phyloP scores from a whole-genome alignment of 805 yeast species.

The Candida pseudoglaebosa region DNA sequence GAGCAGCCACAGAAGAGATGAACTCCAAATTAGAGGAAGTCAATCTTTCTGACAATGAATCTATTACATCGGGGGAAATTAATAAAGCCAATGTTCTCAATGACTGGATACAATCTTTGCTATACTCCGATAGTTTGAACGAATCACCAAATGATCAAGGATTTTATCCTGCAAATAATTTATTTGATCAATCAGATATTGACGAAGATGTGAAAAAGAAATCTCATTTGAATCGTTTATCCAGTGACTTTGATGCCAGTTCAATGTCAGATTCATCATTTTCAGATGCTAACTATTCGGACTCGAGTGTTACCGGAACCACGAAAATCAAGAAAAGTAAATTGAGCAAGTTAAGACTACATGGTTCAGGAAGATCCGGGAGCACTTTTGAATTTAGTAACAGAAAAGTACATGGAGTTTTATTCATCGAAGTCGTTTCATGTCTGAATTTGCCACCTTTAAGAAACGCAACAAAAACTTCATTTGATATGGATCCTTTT shows the following conservation, averaged over 20 bases:
- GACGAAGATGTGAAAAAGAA: conserved; percentile 18
- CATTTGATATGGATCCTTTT: conserved; percentile 96
- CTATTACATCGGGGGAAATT: conserved; percentile 8
- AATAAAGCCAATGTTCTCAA: conserved; percentile 12
- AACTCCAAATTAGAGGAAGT: conserved; percentile 6
- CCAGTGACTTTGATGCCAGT: conserved; percentile 12
- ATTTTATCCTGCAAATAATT: conserved; percentile 27
- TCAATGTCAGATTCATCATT: conserved; percentile 20
- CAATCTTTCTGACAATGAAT: conserved; percentile 8
- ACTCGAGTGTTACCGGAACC: conserved; percentile 5
- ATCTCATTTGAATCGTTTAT: conserved; percentile 4
- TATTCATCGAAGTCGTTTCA: conserved; percentile 70
- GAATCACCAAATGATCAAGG: conserved; percentile 35
- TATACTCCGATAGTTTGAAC: conserved; percentile 18
- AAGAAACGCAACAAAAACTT: conserved; percentile 62
- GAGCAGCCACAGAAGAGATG: not conserved
- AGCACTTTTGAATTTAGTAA: conserved; percentile 34
- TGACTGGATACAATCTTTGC: conserved; percentile 26
- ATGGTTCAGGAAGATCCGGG: not conserved
- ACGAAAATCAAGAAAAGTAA: conserved; percentile 2
- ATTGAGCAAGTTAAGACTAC: not conserved
- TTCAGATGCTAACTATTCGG: conserved; percentile 1
- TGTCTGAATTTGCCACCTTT: conserved; percentile 79
- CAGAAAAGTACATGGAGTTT: conserved; percentile 56
- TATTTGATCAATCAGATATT: conserved; percentile 26